These are phyloP conservation scores for Vitellaria paradoxa DNA, from an alignment of 179 eudicot genomes.

Conservation along the genomic window DNA sequence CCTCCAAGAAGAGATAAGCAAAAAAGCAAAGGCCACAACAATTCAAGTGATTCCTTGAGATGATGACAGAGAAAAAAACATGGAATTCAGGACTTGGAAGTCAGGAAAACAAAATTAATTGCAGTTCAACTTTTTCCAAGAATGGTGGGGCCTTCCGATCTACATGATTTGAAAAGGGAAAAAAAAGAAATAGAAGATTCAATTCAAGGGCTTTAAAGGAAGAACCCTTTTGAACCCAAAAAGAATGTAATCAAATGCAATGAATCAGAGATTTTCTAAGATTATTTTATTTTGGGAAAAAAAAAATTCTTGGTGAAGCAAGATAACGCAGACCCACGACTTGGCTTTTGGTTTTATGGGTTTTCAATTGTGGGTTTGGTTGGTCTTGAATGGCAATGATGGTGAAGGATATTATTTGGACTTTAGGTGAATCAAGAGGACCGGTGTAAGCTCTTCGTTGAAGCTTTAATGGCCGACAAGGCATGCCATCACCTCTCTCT, in stretches of 20 bases:
- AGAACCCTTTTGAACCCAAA: slow-evolving; percentile 21
- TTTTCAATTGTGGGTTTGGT: neutral
- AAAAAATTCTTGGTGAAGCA: slow-evolving; percentile 17
- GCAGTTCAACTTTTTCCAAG: slow-evolving; percentile 22
- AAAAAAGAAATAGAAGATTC: slow-evolving; percentile 5
- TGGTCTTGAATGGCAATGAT: slow-evolving; percentile 17
- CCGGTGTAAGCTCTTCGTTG: slow-evolving; percentile 32
- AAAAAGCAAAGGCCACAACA: neutral
- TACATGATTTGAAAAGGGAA: slow-evolving; percentile 14
- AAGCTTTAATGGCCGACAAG: slow-evolving; percentile 80
- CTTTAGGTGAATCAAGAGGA: slow-evolving; percentile 16
- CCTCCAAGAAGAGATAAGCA: neutral
- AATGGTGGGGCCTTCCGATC: slow-evolving; percentile 25
- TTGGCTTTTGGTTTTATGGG: neutral
- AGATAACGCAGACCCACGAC: slow-evolving; percentile 17
- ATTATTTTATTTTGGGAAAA: neutral
- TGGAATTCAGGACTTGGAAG: slow-evolving; percentile 10
- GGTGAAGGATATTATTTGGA: slow-evolving; percentile 8
- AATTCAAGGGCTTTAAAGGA: slow-evolving; percentile 15
- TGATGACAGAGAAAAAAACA: slow-evolving; percentile 16
- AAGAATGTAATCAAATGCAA: slow-evolving; percentile 30
- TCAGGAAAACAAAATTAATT: neutral
- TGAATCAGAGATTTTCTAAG: slow-evolving; percentile 21
- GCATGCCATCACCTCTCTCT: slow-evolving; percentile 45
- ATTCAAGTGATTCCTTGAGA: slow-evolving; percentile 30